Evolutionary conservation across 768 basidiomycete species (phyloP).

Genomic region (Cystobasidium ongulense): DNA sequence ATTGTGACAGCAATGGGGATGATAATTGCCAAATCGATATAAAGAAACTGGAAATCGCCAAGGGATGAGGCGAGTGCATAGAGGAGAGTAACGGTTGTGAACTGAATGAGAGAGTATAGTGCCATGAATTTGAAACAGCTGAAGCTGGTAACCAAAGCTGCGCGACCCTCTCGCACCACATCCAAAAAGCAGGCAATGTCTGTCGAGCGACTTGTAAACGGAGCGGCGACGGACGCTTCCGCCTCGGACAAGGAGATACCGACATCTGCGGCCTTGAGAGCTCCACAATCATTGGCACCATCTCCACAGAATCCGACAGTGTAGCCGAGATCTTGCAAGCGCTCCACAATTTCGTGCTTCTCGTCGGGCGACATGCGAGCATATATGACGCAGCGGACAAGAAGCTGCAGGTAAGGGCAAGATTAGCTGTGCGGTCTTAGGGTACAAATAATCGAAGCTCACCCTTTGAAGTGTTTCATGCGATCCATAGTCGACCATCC

Average conservation of each 20-base stretch:
- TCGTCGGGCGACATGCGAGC: slow-evolving; percentile 99
- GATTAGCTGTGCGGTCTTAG: not conserved
- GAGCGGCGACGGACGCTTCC: slow-evolving; percentile 95
- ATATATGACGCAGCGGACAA: slow-evolving; percentile 91
- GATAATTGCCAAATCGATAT: slow-evolving; percentile 96
- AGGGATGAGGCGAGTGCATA: slow-evolving; percentile 95
- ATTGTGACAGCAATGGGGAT: slow-evolving; percentile 94
- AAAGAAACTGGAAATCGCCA: slow-evolving; percentile 93
- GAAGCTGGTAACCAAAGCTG: slow-evolving; percentile 93
- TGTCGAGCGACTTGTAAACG: slow-evolving; percentile 85
- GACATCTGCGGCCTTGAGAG: slow-evolving; percentile 95
- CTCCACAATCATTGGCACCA: slow-evolving; percentile 97
- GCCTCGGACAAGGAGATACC: slow-evolving; percentile 94
- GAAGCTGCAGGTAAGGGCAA: slow-evolving; percentile 58
- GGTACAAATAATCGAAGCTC: slow-evolving; percentile 8
- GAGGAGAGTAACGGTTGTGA: slow-evolving; percentile 89
- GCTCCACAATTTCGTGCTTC: slow-evolving; percentile 95
- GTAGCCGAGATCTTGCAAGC: slow-evolving; percentile 84
- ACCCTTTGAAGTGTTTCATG: slow-evolving; percentile 89
- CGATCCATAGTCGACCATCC: slow-evolving; percentile 93
- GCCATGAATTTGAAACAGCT: slow-evolving; percentile 99
- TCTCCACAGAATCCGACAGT: slow-evolving; percentile 98
- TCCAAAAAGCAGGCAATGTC: slow-evolving; percentile 95
- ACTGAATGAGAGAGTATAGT: slow-evolving; percentile 94
- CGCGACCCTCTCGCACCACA: slow-evolving; percentile 84